These are phyloP conservation scores for Nepenthes gracilis DNA, from an alignment of 148 eudicot genomes.

Conservation along the genomic window DNA sequence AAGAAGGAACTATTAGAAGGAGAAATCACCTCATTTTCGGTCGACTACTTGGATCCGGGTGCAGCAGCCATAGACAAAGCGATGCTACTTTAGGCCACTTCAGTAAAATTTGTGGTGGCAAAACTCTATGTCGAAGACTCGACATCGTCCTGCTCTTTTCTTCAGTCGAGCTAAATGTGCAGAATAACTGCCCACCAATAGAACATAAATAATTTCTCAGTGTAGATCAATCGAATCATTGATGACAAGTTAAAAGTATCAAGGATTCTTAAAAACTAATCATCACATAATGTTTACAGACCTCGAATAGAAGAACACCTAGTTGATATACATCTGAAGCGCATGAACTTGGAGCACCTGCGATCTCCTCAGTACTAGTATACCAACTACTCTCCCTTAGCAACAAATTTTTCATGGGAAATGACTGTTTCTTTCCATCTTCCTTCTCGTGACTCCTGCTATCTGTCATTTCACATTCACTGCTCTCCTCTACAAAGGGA, in stretches of 20 bases:
- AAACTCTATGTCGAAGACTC: conserved; percentile 87
- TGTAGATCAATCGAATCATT: background rate
- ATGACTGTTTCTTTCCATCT: conserved; percentile 48
- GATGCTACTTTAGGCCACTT: conserved; percentile 99
- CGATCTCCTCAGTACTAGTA: conserved; percentile 78
- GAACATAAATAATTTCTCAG: conserved; percentile 6
- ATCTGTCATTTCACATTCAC: conserved; percentile 15
- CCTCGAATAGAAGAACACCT: conserved; percentile 98
- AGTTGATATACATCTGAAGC: conserved; percentile 85
- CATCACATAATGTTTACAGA: conserved; percentile 20
- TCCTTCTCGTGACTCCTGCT: conserved; percentile 23
- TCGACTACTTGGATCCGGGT: conserved; percentile 80
- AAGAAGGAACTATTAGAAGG: background rate
- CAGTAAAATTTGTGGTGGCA: conserved; percentile 82
- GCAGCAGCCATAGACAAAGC: conserved; percentile 92
- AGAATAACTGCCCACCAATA: conserved; percentile 55
- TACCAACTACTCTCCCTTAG: conserved; percentile 88
- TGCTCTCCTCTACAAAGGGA: conserved; percentile 16
- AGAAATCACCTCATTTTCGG: conserved; percentile 65
- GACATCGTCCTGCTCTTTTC: conserved; percentile 83
- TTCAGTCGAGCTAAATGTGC: conserved; percentile 65
- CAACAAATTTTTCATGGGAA: conserved; percentile 81
- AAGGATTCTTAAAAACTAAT: conserved; percentile 3
- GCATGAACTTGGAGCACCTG: conserved; percentile 69
- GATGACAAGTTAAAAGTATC: conserved; percentile 3